Conservation (phyloP, 2,329 filamentous ascomycete species). For the Alternaria gaisen region DNA sequence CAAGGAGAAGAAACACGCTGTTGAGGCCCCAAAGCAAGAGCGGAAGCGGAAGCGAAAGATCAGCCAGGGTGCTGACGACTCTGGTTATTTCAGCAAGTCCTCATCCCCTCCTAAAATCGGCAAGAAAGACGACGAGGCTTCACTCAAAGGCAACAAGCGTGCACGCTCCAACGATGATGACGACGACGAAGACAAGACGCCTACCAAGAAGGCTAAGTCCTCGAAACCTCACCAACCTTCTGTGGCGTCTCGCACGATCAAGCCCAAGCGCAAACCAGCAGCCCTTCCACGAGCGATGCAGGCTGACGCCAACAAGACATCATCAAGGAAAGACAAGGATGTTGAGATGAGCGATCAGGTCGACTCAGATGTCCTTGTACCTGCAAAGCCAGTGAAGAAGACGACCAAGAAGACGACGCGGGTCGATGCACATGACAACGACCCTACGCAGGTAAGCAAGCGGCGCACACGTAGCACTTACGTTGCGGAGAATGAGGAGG, state of each 20-base stretch:
- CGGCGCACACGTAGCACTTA: neutral
- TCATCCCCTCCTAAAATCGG: neutral
- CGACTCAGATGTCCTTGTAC: neutral
- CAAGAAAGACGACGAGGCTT: neutral
- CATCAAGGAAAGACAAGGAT: neutral
- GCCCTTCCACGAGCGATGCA: neutral
- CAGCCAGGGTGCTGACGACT: neutral
- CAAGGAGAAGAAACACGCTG: neutral
- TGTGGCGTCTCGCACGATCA: neutral
- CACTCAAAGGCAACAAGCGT: constrained; percentile 2
- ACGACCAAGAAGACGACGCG: neutral
- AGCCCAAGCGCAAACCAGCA: neutral
- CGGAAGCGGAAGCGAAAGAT: neutral
- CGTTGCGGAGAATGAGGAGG: neutral
- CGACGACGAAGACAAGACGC: neutral
- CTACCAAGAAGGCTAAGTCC: neutral
- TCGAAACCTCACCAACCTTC: neutral
- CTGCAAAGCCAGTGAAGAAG: neutral
- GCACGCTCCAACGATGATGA: neutral
- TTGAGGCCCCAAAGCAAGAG: neutral
- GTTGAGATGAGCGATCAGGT: neutral
- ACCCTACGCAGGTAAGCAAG: neutral
- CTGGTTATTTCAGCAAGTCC: neutral
- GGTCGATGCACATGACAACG: neutral
- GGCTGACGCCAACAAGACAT: neutral